Evolutionary conservation across 2,329 filamentous ascomycete genomes (phyloP), one percentile per base, ranked within the genome.

Genomic region (Penicillium sp.): DNA sequence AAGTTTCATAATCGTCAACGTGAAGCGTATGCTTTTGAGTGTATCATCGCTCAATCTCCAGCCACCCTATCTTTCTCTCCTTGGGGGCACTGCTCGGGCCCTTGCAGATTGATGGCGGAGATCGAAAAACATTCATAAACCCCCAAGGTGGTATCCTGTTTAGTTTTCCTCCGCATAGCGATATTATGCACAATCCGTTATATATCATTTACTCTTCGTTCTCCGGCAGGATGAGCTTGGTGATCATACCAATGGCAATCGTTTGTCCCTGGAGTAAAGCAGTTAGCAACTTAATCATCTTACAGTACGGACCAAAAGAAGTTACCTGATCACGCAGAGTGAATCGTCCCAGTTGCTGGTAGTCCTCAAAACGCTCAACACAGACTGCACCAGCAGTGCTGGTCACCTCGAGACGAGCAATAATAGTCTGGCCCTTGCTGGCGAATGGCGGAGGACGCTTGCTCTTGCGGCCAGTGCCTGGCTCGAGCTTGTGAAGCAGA

Each of bases 191-290:
- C 25, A 49, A 55, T 53, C 55, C 43, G 40, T 51, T 53, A 57
- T 43, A 51, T 37, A 25, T 55, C 30, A 35, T 63, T 67, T 66
- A 66, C 49, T 38, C 61, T 30, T 70, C 66, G 26, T 64, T 58
- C 35, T 74, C 71, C 22, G 67, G 26, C 33, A 56, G 55, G 69
- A 91, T 87, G 63, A 99, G 85, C 85, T 93, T 97, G 62, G 92
- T 97, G 77, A 99, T 96, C 86, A 99, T 99, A 74, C 95, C 95
- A 81, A 99, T 99, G 59, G 95, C 95, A 82, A 99, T 97, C 0
- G 95, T 99, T 90, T 98, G 94, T 71, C 95, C 95, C 89, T 98
- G 74, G 57, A 75, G 69, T 14, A 22, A 55, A 65, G 26, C 58
- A 25, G 37, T 70, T 55, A 75, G 61, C 58, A 58, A 61, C 28